Evolutionary conservation across 805 yeast species (phyloP), one percentile per base, ranked within the genome.

Genomic region (Candida insectorum): DNA sequence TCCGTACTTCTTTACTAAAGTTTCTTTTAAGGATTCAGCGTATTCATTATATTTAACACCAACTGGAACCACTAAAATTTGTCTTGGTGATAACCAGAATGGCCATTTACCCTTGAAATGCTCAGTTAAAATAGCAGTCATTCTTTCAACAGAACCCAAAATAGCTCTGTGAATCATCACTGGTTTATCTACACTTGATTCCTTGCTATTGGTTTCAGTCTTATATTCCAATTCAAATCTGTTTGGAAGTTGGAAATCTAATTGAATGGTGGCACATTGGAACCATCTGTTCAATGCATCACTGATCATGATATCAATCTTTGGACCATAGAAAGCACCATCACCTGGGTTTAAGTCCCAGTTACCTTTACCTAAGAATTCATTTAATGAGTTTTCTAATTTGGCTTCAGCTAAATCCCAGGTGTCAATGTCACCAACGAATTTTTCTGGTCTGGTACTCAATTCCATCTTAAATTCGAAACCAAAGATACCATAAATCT

Each of bases 71-170:
- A 93, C 94, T 51, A 91, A 72, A 38, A 91, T 77, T 70, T 93
- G 99, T 71, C 98, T 84, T 55, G 99, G 99, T n/a, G 97, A 89
- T 58, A 93, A 75, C 98, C 98, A 93, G 76, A 93, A 86, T 56
- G 99, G 99, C 99, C 99, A 93, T 62, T 88, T 93, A 55, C 99
- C 99, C 58, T 89, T 96, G 68, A 74, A 93, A 71, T 93, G 98
- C 68, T 93, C 99, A 39, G 95, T 89, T 63, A 93, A 79, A 51
- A 93, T 91, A 44, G 97, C 98, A 44, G 96, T 85, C 97, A 93
- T 89, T 75, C 99, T 85, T 75, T 93, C 99, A 41, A 93, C 94
- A 28, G 96, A 86, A 49, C 99, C 99, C 58, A 91, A 77, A 48
- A 93, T 87, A 47, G 99, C 99, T 69, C 99, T 85, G 73, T 93